These are phyloP conservation scores for Lindgomyces ingoldianus DNA, from an alignment of 495 filamentous ascomycete species.

Conservation along the genomic window DNA sequence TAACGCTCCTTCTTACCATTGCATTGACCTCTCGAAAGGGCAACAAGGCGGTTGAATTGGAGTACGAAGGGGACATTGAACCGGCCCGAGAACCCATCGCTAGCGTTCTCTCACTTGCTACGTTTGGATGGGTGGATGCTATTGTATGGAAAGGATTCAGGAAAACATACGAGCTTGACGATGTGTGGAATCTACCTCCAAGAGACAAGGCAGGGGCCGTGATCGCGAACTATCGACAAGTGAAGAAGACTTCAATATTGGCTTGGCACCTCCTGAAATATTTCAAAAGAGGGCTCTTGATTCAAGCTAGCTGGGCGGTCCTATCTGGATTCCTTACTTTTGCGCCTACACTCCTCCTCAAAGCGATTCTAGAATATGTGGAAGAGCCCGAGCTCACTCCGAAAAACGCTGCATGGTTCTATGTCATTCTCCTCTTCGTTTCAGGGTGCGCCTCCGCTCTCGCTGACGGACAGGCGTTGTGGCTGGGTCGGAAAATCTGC, in stretches of 20 bases:
- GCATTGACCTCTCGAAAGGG: constrained; percentile 83
- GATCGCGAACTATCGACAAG: constrained; percentile 76
- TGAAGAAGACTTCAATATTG: constrained; percentile 79
- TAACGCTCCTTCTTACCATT: constrained; percentile 70
- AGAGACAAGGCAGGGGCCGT: constrained; percentile 83
- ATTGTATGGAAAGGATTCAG: constrained; percentile 90
- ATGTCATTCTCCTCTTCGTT: constrained; percentile 84
- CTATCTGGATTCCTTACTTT: constrained; percentile 81
- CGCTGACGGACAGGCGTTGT: constrained; percentile 84
- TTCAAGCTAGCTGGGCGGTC: constrained; percentile 78
- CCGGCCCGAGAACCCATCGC: constrained; percentile 83
- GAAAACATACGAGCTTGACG: constrained; percentile 74
- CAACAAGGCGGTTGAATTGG: constrained; percentile 82
- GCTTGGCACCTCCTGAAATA: constrained; percentile 79
- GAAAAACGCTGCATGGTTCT: constrained; percentile 91
- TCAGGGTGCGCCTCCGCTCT: constrained; percentile 76
- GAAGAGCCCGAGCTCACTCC: constrained; percentile 79
- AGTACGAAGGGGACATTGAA: constrained; percentile 82
- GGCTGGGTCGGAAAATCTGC: constrained; percentile 89
- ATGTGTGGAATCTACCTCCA: constrained; percentile 89
- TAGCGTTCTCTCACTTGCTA: constrained; percentile 82
- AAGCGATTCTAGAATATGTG: constrained; percentile 88
- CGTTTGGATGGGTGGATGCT: constrained; percentile 87
- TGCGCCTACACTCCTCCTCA: constrained; percentile 85
- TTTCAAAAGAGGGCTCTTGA: constrained; percentile 74